phyloP scores from a whole-genome alignment of 768 basidiomycete species.

The Mrakia gelida region DNA sequence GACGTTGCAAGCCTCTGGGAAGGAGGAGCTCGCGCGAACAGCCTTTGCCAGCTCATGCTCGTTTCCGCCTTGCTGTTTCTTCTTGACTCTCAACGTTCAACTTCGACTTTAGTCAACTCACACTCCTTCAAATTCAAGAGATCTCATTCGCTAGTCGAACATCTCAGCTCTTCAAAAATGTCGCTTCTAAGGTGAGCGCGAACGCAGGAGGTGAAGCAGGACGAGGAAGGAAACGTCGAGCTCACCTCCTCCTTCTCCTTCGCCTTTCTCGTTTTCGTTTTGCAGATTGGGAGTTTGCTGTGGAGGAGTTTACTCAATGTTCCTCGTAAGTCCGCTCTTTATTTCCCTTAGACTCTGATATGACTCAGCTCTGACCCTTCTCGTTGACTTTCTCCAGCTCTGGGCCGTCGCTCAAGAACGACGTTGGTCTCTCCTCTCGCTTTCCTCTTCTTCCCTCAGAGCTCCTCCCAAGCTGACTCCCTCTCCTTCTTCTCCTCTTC shows the following conservation, averaged over 20 bases:
- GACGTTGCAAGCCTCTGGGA: neutral
- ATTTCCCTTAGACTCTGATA: neutral
- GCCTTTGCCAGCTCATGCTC: neutral
- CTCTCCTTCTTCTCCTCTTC: constrained; percentile 26
- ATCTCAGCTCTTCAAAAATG: neutral
- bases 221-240: neutral
- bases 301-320: constrained; percentile 86
- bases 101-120: neutral
- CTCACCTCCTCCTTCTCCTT: neutral
- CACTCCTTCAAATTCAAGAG: neutral
- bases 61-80: neutral
- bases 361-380: neutral
- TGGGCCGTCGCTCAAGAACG: constrained; percentile 95
- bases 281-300: constrained; percentile 62
- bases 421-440: constrained; percentile 51
- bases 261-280: neutral
- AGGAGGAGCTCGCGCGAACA: neutral
- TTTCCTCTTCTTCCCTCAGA: neutral
- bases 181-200: constrained; percentile 14
- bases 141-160: neutral
- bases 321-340: constrained; percentile 57
- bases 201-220: neutral
- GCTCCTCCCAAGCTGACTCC: neutral
- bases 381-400: constrained; percentile 49
- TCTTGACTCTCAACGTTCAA: neutral